phyloP scores from a whole-genome alignment of 371 early-diverging fungal genomes.

The Rhizopus stolonifer region DNA sequence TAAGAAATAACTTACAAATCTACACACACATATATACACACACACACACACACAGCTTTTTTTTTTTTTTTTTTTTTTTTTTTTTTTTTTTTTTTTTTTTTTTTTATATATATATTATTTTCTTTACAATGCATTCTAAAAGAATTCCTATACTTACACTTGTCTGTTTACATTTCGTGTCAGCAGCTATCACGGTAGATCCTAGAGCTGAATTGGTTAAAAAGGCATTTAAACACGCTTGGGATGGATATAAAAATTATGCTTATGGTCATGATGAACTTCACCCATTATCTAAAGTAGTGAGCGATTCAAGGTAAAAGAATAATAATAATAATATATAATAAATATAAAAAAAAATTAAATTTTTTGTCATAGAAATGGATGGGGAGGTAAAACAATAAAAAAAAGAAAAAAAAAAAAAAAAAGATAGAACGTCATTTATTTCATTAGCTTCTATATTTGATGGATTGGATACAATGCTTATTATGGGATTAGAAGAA shows the following conservation, averaged over 20 bases:
- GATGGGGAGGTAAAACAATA: constrained; percentile 57
- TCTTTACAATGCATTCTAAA: constrained; percentile 12
- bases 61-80: neutral
- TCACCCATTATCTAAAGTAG: constrained; percentile 39
- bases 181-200: neutral
- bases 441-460: constrained; percentile 62
- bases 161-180: neutral
- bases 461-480: constrained; percentile 84
- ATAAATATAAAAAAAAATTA: constrained; percentile 2
- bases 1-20: too few species aligned
- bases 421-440: constrained; percentile 38
- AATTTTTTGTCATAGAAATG: constrained; percentile 29
- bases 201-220: constrained; percentile 29
- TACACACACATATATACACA: too few species aligned
- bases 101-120: neutral
- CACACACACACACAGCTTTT: neutral
- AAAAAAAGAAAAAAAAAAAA: constrained; percentile 10
- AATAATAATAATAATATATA: constrained; percentile 17
- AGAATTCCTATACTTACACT: neutral
- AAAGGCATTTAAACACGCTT: constrained; percentile 66
- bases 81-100: constrained; percentile 3
- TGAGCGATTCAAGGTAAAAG: constrained; percentile 69
- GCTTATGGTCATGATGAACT: constrained; percentile 67
- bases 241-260: constrained; percentile 71
- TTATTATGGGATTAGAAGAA: constrained; percentile 75